Evolutionary conservation across 257 asterid species (phyloP).

Genomic region (Gentiana straminea): DNA sequence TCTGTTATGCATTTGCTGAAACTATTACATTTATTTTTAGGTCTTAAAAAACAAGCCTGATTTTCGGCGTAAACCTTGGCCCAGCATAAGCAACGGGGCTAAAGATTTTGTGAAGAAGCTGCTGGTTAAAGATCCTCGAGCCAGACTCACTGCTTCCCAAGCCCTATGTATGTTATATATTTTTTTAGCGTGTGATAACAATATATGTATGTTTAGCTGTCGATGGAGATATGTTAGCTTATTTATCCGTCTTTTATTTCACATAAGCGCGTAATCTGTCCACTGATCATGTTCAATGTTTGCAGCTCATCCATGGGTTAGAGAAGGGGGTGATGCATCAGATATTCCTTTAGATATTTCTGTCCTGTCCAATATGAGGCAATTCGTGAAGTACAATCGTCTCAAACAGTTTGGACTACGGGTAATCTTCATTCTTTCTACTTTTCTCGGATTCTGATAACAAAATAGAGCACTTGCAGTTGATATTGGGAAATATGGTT

Average conservation of each 20-base stretch:
- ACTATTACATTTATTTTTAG: conserved; percentile 16
- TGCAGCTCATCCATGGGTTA: conserved; percentile 97
- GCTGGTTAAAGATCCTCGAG: conserved; percentile 84
- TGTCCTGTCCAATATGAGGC: conserved; percentile 82
- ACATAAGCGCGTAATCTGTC: too few relatives aligned
- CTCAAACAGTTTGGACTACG: conserved; percentile 95
- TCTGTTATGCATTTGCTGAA: neutral
- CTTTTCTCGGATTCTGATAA: neutral
- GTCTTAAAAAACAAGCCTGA: conserved; percentile 93
- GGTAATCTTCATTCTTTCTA: conserved; percentile 29
- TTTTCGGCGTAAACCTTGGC: conserved; percentile 98
- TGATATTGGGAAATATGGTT: too few relatives aligned
- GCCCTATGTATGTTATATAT: conserved; percentile 62
- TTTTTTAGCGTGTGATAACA: neutral
- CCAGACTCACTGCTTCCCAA: conserved; percentile 98
- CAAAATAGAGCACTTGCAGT: too few relatives aligned
- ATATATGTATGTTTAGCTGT: too few relatives aligned
- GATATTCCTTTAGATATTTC: conserved; percentile 97
- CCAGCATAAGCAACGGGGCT: conserved; percentile 75
- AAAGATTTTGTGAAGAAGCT: conserved; percentile 94
- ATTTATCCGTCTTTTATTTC: too few relatives aligned
- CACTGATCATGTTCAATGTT: conserved; percentile 11
- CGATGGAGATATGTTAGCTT: too few relatives aligned
- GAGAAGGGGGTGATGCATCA: conserved; percentile 98
- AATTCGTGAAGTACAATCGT: conserved; percentile 80